Evolutionary conservation across 1,139 yeast genomes (phyloP).

Genomic region (Taphrina betulina): DNA sequence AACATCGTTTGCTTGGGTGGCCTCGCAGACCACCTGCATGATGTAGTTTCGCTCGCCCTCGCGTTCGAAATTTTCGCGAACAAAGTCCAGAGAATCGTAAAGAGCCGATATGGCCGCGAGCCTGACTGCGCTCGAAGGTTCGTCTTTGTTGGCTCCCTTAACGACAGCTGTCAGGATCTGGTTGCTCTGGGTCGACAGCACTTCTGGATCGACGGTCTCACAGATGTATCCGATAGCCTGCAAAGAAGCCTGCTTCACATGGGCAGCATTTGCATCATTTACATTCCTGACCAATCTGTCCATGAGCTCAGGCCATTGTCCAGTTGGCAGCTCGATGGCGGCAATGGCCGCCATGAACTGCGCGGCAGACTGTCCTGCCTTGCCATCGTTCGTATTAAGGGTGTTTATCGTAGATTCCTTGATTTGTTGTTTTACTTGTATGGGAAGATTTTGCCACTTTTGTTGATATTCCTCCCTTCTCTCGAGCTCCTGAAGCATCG

Average conservation of each 20-base stretch:
- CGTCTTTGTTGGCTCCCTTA: constrained; percentile 88
- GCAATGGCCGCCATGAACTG: constrained; percentile 96
- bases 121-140: constrained; percentile 71
- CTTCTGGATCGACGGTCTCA: constrained; percentile 87
- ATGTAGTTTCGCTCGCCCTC: constrained; percentile 95
- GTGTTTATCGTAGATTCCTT: constrained; percentile 65
- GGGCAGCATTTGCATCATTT: constrained; percentile 53
- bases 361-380: constrained; percentile 86
- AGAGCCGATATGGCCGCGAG: constrained; percentile 89
- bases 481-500: constrained; percentile 18
- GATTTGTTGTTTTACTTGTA: constrained; percentile 58
- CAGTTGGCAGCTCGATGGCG: constrained; percentile 83
- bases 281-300: constrained; percentile 82
- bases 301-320: constrained; percentile 86
- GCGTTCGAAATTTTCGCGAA: constrained; percentile 78
- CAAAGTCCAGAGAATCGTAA: constrained; percentile 86
- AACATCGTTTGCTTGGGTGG: constrained; percentile 81
- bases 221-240: constrained; percentile 93
- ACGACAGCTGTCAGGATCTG: constrained; percentile 93
- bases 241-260: constrained; percentile 81
- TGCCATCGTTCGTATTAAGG: constrained; percentile 63
- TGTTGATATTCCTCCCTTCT: constrained; percentile 38
- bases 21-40: constrained; percentile 98
- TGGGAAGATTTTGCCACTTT: constrained; percentile 63
- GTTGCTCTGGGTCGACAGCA: constrained; percentile 78